A percentile compares a stretch with the other conserved stretches of the same genome.
phyloP scores from a whole-genome alignment of 306 rosid genomes.

The Vigna hirtella region DNA sequence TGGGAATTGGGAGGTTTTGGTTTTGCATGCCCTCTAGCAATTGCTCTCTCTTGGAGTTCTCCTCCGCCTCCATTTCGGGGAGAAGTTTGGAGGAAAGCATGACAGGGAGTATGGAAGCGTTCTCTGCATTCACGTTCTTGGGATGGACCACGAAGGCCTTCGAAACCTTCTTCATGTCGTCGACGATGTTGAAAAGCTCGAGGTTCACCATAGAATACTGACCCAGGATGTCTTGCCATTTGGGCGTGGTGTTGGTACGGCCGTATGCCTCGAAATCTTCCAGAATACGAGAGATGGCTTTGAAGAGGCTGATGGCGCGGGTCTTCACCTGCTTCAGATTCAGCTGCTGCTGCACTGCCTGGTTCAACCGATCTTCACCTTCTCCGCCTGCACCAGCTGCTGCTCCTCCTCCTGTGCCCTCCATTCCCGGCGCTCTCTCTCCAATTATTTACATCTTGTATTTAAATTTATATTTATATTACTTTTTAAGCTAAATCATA shows the following conservation, averaged over 20 bases:
- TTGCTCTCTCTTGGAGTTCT: slow-evolving; percentile 73
- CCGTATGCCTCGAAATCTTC: slow-evolving; percentile 82
- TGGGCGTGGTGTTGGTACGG: slow-evolving; percentile 82
- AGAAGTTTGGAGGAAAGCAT: slow-evolving; percentile 87
- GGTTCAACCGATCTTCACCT: slow-evolving; percentile 71
- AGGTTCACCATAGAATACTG: slow-evolving; percentile 96
- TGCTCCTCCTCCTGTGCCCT: slow-evolving; percentile 1
- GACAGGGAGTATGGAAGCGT: slow-evolving; percentile 79
- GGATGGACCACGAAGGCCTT: slow-evolving; percentile 88
- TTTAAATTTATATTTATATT: too few relatives aligned
- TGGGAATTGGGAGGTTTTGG: slow-evolving; percentile 71
- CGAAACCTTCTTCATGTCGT: slow-evolving; percentile 86
- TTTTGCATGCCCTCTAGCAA: slow-evolving; percentile 88
- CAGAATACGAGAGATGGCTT: slow-evolving; percentile 82
- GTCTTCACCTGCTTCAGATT: slow-evolving; percentile 80
- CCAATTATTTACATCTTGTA: too few relatives aligned
- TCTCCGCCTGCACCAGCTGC: neutral
- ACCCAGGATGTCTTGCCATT: slow-evolving; percentile 90
- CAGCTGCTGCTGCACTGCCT: slow-evolving; percentile 83
- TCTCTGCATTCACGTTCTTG: slow-evolving; percentile 83
- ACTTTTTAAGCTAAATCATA: too few relatives aligned
- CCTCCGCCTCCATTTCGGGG: slow-evolving; percentile 94
- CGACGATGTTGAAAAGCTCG: slow-evolving; percentile 95
- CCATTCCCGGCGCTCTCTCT: neutral
- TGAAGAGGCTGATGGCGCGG: slow-evolving; percentile 80